Conservation (phyloP, 1,284 basidiomycete genomes). For the Wolfiporia cocos region DNA sequence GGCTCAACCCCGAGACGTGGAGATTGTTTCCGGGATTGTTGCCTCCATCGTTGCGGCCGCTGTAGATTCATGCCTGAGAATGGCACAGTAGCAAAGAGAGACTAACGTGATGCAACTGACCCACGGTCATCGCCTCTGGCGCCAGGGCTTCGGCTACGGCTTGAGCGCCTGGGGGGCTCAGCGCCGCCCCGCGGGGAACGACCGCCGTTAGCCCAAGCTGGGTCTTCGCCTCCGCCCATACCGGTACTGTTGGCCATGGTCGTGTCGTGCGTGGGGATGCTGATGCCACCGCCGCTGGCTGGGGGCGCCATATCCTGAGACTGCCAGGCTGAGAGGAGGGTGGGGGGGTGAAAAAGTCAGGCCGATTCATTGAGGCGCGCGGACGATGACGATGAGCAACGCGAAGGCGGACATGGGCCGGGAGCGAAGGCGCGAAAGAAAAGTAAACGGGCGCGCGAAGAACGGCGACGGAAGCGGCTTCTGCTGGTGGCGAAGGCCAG, state of each 20-base stretch:
- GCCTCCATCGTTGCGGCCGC: conserved; percentile 28
- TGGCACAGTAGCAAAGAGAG: conserved; percentile 5
- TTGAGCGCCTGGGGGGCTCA: conserved; percentile 53
- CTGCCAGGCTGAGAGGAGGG: conserved; percentile 58
- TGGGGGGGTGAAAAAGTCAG: conserved; percentile 24
- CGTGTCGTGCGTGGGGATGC: conserved; percentile 57
- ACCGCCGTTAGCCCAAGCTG: conserved; percentile 36
- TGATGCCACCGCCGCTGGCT: conserved; percentile 47
- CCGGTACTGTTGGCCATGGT: conserved; percentile 33
- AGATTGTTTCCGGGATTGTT: conserved; percentile 94
- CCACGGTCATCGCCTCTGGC: conserved; percentile 45
- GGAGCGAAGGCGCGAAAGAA: conserved; percentile 17
- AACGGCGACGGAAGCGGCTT: conserved; percentile 8
- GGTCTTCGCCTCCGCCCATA: conserved; percentile 30
- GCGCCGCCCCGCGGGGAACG: conserved; percentile 42
- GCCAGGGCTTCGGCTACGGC: conserved; percentile 65
- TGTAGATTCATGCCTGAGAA: background rate
- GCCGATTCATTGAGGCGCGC: conserved; percentile 24
- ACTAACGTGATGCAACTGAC: conserved; percentile 31
- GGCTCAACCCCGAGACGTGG: conserved; percentile 86
- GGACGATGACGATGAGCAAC: conserved; percentile 19
- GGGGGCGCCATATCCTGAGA: conserved; percentile 70
- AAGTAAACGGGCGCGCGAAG: conserved; percentile 14
- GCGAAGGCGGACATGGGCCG: conserved; percentile 12
- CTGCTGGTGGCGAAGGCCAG: conserved; percentile 10